Conservation (phyloP, 1,284 basidiomycete species). For the Mrakiaceae sp. region DNA sequence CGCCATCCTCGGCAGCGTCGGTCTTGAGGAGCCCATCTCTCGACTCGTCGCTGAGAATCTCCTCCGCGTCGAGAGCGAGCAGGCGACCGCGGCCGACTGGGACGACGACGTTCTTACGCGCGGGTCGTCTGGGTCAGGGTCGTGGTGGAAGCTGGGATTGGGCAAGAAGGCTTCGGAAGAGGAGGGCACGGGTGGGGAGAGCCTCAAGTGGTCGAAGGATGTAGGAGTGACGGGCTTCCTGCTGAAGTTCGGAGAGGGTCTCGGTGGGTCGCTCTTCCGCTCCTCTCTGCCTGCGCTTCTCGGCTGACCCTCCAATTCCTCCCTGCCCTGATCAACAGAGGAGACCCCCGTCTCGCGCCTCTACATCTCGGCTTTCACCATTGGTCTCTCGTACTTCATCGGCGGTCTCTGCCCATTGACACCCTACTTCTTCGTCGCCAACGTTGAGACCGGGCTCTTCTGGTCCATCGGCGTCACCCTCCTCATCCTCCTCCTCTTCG, state of each 20-base stretch:
- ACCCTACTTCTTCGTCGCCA: slow-evolving; percentile 76
- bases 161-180: slow-evolving; percentile 22
- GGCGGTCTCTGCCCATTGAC: slow-evolving; percentile 79
- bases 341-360: slow-evolving; percentile 58
- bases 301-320: not conserved
- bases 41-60: slow-evolving; percentile 65
- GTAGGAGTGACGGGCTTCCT: slow-evolving; percentile 80
- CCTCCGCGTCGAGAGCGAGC: slow-evolving; percentile 48
- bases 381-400: slow-evolving; percentile 64
- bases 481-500: slow-evolving; percentile 75
- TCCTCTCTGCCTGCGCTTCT: not conserved
- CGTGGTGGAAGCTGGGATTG: slow-evolving; percentile 31
- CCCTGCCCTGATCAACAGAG: slow-evolving; percentile 41
- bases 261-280: slow-evolving; percentile 45
- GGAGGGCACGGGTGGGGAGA: slow-evolving; percentile 22
- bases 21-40: slow-evolving; percentile 71
- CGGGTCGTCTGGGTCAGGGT: slow-evolving; percentile 20
- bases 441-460: slow-evolving; percentile 35
- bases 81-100: slow-evolving; percentile 19
- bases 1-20: slow-evolving; percentile 74
- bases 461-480: slow-evolving; percentile 52
- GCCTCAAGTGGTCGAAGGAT: slow-evolving; percentile 52
- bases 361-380: slow-evolving; percentile 83
- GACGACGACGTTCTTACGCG: slow-evolving; percentile 8
- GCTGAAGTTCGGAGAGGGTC: slow-evolving; percentile 80